Percentiles rank a stretch among this genome's conserved stretches.
These are phyloP conservation scores for Daldinia vernicosa DNA, from an alignment of 495 filamentous ascomycete species.

Conservation along the genomic window DNA sequence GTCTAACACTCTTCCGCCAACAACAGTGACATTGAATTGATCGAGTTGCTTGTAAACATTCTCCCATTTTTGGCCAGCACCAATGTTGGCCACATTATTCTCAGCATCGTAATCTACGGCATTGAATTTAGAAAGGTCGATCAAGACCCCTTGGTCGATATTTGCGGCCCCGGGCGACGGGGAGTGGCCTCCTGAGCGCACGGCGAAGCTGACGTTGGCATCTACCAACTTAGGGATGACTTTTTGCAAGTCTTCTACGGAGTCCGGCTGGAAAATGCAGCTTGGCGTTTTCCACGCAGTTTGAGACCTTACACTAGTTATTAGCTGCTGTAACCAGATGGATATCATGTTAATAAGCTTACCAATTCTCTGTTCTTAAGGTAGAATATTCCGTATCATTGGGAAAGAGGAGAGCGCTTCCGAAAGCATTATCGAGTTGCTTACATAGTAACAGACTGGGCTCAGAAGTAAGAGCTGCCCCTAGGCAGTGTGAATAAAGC, in stretches of 20 bases:
- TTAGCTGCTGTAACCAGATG: background rate
- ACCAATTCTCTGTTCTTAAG: slow-evolving; percentile 2
- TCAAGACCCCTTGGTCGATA: background rate
- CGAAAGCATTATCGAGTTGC: background rate
- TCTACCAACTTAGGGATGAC: background rate
- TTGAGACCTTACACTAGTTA: slow-evolving; percentile 1
- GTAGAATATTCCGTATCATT: background rate
- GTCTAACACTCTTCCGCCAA: background rate
- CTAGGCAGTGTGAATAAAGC: background rate
- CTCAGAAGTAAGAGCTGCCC: background rate
- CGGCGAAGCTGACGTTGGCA: background rate
- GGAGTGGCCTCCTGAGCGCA: background rate
- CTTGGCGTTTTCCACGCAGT: slow-evolving; percentile 1
- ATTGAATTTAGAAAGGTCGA: background rate
- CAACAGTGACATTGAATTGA: background rate
- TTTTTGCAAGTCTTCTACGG: background rate
- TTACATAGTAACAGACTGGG: background rate
- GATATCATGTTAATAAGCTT: background rate
- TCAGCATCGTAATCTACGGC: background rate
- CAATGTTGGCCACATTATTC: background rate
- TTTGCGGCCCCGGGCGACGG: background rate
- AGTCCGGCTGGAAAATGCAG: background rate
- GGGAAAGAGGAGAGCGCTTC: background rate
- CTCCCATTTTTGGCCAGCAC: background rate
- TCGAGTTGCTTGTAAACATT: background rate